Evolutionary conservation across 331 rosid genomes (phyloP).

Genomic region (Spiraea crenata): DNA sequence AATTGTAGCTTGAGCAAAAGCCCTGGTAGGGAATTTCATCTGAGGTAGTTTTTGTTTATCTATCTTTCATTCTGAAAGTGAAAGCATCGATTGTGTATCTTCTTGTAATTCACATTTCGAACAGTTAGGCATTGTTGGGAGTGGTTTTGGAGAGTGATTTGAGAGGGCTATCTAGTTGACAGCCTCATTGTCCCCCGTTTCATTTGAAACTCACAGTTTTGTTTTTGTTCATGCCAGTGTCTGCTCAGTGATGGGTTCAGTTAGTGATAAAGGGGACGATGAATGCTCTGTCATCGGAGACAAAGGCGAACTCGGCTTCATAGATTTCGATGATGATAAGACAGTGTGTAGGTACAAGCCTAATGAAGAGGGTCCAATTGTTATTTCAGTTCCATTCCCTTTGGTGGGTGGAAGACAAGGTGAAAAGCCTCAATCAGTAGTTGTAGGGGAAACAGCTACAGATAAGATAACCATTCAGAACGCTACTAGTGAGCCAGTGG

Average conservation of each 20-base stretch:
- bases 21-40: neutral
- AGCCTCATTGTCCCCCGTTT: neutral
- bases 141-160: too few relatives aligned
- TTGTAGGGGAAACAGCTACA: constrained; percentile 50
- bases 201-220: neutral
- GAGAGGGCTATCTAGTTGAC: neutral
- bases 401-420: constrained; percentile 52
- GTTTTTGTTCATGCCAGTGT: constrained; percentile 24
- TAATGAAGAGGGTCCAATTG: constrained; percentile 45
- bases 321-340: constrained; percentile 75
- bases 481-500: constrained; percentile 66
- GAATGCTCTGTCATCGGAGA: constrained; percentile 76
- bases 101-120: too few relatives aligned
- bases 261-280: constrained; percentile 48
- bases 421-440: constrained; percentile 66
- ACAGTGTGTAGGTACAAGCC: constrained; percentile 65
- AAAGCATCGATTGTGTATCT: too few relatives aligned
- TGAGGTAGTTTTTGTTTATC: neutral
- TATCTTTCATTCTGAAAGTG: neutral
- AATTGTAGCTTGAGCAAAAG: constrained; percentile 5
- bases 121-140: too few relatives aligned
- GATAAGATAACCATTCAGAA: constrained; percentile 58
- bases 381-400: constrained; percentile 72
- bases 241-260: constrained; percentile 47
- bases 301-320: constrained; percentile 71